A percentile compares a stretch with the other conserved stretches of the same genome.
Conservation (phyloP, 2,329 filamentous ascomycete genomes). For the Leptographium flavum region DNA sequence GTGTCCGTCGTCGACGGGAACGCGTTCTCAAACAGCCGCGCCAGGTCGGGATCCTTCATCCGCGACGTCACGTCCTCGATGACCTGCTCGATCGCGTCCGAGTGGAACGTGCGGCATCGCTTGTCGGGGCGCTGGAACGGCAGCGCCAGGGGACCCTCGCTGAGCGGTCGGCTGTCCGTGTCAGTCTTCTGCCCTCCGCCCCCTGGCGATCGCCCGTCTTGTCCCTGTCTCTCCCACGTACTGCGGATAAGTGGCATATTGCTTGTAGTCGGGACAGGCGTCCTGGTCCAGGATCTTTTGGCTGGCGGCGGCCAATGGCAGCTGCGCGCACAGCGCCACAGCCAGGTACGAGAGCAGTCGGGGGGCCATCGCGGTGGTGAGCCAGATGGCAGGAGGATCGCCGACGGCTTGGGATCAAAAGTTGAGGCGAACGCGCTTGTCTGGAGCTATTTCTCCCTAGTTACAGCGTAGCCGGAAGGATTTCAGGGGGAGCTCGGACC, state of each 20-base stretch:
- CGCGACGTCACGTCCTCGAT: constrained; percentile 68
- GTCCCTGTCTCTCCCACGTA: constrained; percentile 26
- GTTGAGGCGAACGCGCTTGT: too few relatives aligned
- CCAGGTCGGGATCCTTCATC: constrained; percentile 76
- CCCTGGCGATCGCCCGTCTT: too few relatives aligned
- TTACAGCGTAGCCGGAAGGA: too few relatives aligned
- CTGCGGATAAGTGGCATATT: constrained; percentile 45
- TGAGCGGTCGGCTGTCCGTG: constrained; percentile 53
- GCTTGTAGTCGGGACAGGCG: constrained; percentile 51
- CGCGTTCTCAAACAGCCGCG: constrained; percentile 85
- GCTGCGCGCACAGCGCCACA: constrained; percentile 6
- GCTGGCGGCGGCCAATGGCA: not conserved
- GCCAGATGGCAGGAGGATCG: too few relatives aligned
- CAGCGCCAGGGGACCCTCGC: constrained; percentile 61
- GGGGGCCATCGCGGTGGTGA: constrained; percentile 6
- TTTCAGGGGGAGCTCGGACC: too few relatives aligned
- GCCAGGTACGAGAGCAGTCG: constrained; percentile 5
- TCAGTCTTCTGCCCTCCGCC: not conserved
- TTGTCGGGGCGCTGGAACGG: constrained; percentile 74
- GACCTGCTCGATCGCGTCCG: constrained; percentile 72
- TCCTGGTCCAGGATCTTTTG: constrained; percentile 16
- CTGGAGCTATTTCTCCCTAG: too few relatives aligned
- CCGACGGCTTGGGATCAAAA: too few relatives aligned
- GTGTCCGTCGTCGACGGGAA: constrained; percentile 89
- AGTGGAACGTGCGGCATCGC: constrained; percentile 80